Evolutionary conservation across 1,284 basidiomycete genomes (phyloP).

Genomic region (Rhodotorula sp.): DNA sequence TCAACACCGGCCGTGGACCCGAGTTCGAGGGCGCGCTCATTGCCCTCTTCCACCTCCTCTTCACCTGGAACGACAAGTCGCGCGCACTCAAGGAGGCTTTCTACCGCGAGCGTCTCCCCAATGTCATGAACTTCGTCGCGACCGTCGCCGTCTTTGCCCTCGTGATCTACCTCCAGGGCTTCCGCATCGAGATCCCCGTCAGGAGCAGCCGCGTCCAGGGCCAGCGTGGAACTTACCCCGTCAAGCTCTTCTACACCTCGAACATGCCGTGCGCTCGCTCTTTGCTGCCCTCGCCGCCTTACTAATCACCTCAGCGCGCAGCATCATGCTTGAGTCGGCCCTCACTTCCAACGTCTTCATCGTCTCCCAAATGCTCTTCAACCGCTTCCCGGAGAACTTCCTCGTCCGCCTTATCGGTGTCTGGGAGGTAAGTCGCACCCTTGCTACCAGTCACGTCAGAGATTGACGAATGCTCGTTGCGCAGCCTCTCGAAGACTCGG

Average conservation of each 20-base stretch:
- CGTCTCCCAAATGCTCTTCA: slow-evolving; percentile 90
- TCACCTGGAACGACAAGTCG: slow-evolving; percentile 98
- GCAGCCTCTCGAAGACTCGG: slow-evolving; percentile 85
- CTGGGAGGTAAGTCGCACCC: slow-evolving; percentile 74
- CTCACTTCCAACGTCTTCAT: slow-evolving; percentile 94
- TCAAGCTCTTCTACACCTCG: slow-evolving; percentile 95
- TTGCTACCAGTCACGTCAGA: neutral
- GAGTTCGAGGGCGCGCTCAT: slow-evolving; percentile 98
- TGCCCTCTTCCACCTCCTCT: slow-evolving; percentile 93
- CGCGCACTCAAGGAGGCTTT: slow-evolving; percentile 96
- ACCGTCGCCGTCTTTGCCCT: slow-evolving; percentile 87
- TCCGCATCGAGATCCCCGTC: slow-evolving; percentile 97
- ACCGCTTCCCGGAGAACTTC: slow-evolving; percentile 87
- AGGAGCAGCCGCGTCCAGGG: slow-evolving; percentile 96
- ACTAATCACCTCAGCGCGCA: slow-evolving; percentile 54
- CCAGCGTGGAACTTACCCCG: slow-evolving; percentile 89
- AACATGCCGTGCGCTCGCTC: slow-evolving; percentile 33
- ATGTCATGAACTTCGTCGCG: slow-evolving; percentile 95
- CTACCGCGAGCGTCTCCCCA: slow-evolving; percentile 94
- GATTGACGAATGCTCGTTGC: neutral
- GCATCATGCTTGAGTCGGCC: slow-evolving; percentile 95
- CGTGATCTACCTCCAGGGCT: slow-evolving; percentile 98
- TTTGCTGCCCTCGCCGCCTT: neutral
- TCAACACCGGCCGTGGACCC: slow-evolving; percentile 96
- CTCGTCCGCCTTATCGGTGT: slow-evolving; percentile 86